Percentiles rank a stretch among this genome's conserved stretches.
Conservation (phyloP, 2,329 filamentous ascomycete genomes). For the Scytalidium sp. region DNA sequence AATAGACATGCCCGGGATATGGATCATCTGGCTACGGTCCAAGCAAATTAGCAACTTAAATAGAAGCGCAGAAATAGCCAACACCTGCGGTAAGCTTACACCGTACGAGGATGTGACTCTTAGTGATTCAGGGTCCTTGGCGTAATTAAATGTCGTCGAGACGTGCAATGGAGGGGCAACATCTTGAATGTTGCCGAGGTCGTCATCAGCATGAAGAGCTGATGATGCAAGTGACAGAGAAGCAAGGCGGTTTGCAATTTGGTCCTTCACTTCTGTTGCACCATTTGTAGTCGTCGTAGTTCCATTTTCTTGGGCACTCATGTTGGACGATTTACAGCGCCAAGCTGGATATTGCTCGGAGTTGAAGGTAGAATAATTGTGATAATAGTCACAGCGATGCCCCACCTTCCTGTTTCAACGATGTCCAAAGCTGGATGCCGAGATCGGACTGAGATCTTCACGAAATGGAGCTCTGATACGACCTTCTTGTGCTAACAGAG, state of each 20-base stretch:
- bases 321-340: background rate
- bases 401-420: background rate
- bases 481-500: no score
- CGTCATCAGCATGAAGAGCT: constrained; percentile 80
- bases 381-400: background rate
- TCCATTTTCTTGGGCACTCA: background rate
- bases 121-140: constrained; percentile 65
- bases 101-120: constrained; percentile 45
- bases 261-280: background rate
- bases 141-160: constrained; percentile 88
- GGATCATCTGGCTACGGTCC: constrained; percentile 45
- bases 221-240: constrained; percentile 61
- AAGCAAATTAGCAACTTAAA: background rate
- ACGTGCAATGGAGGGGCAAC: constrained; percentile 88
- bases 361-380: background rate
- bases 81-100: constrained; percentile 39
- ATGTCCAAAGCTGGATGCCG: background rate
- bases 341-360: background rate
- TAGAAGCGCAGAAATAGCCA: no score
- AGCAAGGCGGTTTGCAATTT: constrained; percentile 10
- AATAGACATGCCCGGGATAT: constrained; percentile 74
- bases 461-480: no score
- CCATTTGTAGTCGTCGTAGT: no score
- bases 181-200: constrained; percentile 69
- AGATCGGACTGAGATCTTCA: background rate